Evolutionary conservation across 306 rosid genomes (phyloP).

Genomic region (Abrus precatorius): DNA sequence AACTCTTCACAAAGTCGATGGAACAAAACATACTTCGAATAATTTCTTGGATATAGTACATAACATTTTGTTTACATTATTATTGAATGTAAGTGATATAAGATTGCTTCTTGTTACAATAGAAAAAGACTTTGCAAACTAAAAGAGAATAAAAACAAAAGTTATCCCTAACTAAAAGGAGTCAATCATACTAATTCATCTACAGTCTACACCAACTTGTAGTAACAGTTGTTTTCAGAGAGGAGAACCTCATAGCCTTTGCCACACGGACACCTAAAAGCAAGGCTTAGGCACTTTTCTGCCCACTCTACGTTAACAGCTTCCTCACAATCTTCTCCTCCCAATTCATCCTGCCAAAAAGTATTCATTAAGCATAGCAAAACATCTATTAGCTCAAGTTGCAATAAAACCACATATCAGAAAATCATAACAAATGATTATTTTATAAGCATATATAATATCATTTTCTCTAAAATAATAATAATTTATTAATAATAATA

Average conservation of each 20-base stretch:
- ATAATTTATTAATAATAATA: too few relatives aligned
- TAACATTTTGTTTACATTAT: constrained; percentile 16
- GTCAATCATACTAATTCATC: constrained; percentile 18
- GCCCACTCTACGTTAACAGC: constrained; percentile 64
- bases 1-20: not conserved
- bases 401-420: not conserved
- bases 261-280: constrained; percentile 70
- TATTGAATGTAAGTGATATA: constrained; percentile 6
- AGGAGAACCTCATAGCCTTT: constrained; percentile 66
- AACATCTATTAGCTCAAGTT: not conserved
- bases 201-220: constrained; percentile 65
- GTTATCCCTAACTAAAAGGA: constrained; percentile 3
- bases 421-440: not conserved
- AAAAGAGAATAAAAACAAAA: constrained; percentile 5
- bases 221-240: constrained; percentile 60
- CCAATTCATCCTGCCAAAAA: constrained; percentile 51
- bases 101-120: constrained; percentile 36
- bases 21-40: not conserved
- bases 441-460: not conserved
- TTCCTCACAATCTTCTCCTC: constrained; percentile 50
- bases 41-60: constrained; percentile 36
- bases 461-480: too few relatives aligned
- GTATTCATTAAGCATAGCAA: not conserved
- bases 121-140: constrained; percentile 8
- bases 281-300: constrained; percentile 53